A percentile compares a stretch with the other conserved stretches of the same genome.
These are phyloP conservation scores for Trichosporon asahii DNA, from an alignment of 1,284 basidiomycete genomes.

Conservation along the genomic window DNA sequence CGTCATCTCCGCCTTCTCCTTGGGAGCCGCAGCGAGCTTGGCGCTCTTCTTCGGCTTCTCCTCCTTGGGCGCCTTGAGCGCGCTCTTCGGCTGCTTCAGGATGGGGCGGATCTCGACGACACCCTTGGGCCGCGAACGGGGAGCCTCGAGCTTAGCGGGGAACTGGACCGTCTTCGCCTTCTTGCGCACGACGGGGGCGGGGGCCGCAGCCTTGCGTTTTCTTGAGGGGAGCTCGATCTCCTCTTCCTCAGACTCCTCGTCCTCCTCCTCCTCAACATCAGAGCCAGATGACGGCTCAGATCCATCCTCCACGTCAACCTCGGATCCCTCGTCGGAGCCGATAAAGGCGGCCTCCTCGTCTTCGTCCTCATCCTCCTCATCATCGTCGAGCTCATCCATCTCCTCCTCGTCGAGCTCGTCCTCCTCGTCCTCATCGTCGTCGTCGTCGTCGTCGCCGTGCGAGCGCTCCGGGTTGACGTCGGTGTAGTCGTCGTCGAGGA, in stretches of 20 bases:
- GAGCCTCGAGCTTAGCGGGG: slow-evolving; percentile 30
- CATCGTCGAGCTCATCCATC: slow-evolving; percentile 45
- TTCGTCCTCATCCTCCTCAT: slow-evolving; percentile 47
- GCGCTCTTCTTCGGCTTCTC: slow-evolving; percentile 6
- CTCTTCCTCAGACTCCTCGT: slow-evolving; percentile 35
- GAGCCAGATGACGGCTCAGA: slow-evolving; percentile 43
- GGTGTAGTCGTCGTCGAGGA: slow-evolving; percentile 60
- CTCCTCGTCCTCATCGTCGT: slow-evolving; percentile 36
- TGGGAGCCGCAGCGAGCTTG: not conserved
- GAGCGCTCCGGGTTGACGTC: slow-evolving; percentile 22
- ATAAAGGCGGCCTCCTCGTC: slow-evolving; percentile 37
- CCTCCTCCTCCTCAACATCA: slow-evolving; percentile 38
- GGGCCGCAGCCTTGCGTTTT: slow-evolving; percentile 26
- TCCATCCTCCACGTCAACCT: slow-evolving; percentile 46
- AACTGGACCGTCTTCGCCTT: slow-evolving; percentile 33
- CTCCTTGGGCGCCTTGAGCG: not conserved
- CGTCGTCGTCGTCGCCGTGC: slow-evolving; percentile 11
- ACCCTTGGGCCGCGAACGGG: slow-evolving; percentile 17
- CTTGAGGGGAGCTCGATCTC: slow-evolving; percentile 28
- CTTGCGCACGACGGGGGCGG: slow-evolving; percentile 22
- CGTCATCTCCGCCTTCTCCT: slow-evolving; percentile 8
- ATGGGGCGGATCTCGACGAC: slow-evolving; percentile 20
- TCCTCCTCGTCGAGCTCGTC: slow-evolving; percentile 46
- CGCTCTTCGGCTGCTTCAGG: slow-evolving; percentile 17
- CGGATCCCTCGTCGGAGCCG: slow-evolving; percentile 44